A percentile compares a stretch with the other conserved stretches of the same genome.
Evolutionary conservation across 1,284 basidiomycete genomes (phyloP).

Genomic region (Amylostereum areolatum): DNA sequence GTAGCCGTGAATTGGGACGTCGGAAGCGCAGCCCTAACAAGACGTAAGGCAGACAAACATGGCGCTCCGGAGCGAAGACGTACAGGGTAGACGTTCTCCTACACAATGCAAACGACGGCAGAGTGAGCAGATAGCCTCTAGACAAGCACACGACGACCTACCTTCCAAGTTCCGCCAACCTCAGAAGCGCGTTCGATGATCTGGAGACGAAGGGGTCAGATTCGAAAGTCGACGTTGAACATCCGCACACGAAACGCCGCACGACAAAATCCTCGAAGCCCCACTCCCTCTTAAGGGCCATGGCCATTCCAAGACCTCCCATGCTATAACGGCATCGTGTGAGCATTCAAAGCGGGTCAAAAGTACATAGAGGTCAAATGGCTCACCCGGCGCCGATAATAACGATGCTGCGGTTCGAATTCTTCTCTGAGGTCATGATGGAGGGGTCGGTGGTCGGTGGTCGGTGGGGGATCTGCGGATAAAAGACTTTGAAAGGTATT

Average conservation of each 20-base stretch:
- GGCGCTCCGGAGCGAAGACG: neutral
- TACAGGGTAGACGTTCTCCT: slow-evolving; percentile 27
- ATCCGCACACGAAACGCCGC: neutral
- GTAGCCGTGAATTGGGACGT: slow-evolving; percentile 25
- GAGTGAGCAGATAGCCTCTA: neutral
- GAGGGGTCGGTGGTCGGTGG: too few relatives aligned
- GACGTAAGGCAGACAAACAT: neutral
- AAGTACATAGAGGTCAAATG: too few relatives aligned
- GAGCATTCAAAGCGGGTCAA: neutral
- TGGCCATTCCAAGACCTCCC: slow-evolving; percentile 18
- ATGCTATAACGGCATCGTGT: slow-evolving; percentile 10
- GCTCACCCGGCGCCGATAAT: slow-evolving; percentile 12
- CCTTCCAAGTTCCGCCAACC: slow-evolving; percentile 31
- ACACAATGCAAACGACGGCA: neutral
- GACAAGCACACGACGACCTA: slow-evolving; percentile 9
- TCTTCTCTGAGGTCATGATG: too few relatives aligned
- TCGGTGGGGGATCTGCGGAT: too few relatives aligned
- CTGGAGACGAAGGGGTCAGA: slow-evolving; percentile 10
- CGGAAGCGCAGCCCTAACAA: slow-evolving; percentile 19
- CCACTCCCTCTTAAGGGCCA: slow-evolving; percentile 19
- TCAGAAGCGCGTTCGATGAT: slow-evolving; percentile 27
- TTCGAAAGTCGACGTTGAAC: neutral
- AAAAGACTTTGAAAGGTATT: too few relatives aligned
- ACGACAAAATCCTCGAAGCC: slow-evolving; percentile 20
- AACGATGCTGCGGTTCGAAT: neutral